These are phyloP conservation scores for Ascosphaera aggregata DNA, from an alignment of 2,329 filamentous ascomycete species.

Conservation along the genomic window DNA sequence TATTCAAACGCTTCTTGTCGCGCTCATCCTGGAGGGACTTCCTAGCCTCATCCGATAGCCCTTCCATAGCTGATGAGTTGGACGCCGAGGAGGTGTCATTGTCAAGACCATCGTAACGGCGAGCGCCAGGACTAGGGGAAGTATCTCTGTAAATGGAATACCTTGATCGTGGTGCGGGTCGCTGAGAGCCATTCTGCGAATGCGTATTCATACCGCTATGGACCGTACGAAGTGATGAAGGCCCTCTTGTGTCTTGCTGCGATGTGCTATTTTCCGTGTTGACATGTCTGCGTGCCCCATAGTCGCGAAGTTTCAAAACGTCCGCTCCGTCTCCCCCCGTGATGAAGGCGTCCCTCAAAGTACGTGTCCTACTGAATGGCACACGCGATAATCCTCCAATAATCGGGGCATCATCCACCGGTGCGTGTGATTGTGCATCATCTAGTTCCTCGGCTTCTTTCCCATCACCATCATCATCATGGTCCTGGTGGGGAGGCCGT, in stretches of 20 bases:
- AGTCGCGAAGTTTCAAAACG: neutral
- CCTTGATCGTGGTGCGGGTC: neutral
- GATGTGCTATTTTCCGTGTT: neutral
- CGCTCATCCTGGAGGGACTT: neutral
- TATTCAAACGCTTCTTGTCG: neutral
- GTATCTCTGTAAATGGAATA: neutral
- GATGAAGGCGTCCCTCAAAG: slow-evolving; percentile 18
- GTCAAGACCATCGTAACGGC: neutral
- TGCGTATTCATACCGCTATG: slow-evolving; percentile 1
- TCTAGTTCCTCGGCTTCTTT: neutral
- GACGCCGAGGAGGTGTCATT: neutral
- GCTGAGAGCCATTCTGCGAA: slow-evolving; percentile 1
- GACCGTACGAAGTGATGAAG: neutral
- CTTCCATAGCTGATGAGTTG: neutral
- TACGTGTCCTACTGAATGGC: slow-evolving; percentile 15
- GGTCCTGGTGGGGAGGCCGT: neutral
- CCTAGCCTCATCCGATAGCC: neutral
- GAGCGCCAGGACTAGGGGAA: slow-evolving; percentile 7
- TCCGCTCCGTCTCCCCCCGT: slow-evolving; percentile 7
- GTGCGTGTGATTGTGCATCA: neutral
- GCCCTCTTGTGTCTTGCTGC: neutral
- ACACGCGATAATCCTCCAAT: slow-evolving; percentile 10
- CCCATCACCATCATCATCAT: neutral
- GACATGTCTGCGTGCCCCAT: neutral
- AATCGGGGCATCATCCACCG: neutral